Evolutionary conservation across 108 stramenopile genomes (phyloP), one percentile per base, ranked within the genome.

Genomic region (Schizochytrium sp.): DNA sequence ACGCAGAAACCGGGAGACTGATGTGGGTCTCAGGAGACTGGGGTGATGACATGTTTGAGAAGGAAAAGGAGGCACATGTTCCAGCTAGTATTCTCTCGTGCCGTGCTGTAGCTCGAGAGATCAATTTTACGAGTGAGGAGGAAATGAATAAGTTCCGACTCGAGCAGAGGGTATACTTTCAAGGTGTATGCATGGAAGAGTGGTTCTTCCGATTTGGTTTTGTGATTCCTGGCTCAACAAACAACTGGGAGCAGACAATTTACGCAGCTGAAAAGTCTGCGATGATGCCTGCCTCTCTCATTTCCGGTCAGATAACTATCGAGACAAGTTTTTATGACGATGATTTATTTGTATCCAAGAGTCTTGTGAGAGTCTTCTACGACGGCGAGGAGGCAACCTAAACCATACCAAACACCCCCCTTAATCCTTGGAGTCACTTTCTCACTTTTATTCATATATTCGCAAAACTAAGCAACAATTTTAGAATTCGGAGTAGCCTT

Each of bases 181-280:
- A 92, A 15, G 88, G 73, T 7, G 19, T 42, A 40, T 90, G 88
- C 56, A 89, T 92, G 53, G 92, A 91, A 92, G 93, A 92, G 72
- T 94, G 94, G 95, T 61, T 72, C 92, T 95, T 95, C 72, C 53
- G 91, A 44, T 95, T 94, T 57, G 95, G 95, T 28, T 95, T 92
- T 76, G 94, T 94, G 15, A 95, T 95, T 12, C 92, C 94, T 1
- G 93, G 94, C 10, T 92, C 91, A 1, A 94, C 93, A 0, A 95
- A 95, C 87, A 89, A 56, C 59, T 94, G 94, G 94, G 92, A 94
- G 89, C 95, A 95, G 53, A 94, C 93, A 10, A 95, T 95, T 53
- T 89, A 88, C 61, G 92, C 92, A 0, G 94, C 93, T 0, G 90
- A 72, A 38, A 56, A 91, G 56, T 88, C 61, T 59, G 72, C 55